Evolutionary conservation across 2,329 filamentous ascomycete species (phyloP), one percentile per base, ranked within the genome.

Genomic region (Macroventuria anomochaeta): DNA sequence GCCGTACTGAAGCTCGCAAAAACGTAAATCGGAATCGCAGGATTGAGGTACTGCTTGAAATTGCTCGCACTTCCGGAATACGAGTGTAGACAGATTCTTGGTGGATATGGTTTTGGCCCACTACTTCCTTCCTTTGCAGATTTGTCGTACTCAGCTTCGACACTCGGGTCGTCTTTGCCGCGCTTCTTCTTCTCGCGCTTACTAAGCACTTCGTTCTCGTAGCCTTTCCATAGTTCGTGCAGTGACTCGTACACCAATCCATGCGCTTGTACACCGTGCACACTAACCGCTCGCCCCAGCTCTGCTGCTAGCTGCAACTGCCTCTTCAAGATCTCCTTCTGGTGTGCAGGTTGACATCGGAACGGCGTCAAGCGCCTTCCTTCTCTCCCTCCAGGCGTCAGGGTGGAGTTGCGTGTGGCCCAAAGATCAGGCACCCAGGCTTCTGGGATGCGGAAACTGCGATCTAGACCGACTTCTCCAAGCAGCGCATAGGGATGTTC

Each of bases 11-110:
- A 96, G 1, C 92, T 96, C 65, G 96, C 93, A 75, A 87, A 99
- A 17, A 97, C 82, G 13, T 85, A 81, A 0, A 87, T 85, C 0
- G 93, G 93, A 7, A 95, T 85, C 1, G 83, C 80, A 1, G 85
- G 84, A 59, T 89, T 82, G 40, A 91, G 77, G 67, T 96, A 97
- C 72, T 92, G 91, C 60, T 84, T 87, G 31, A 97, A 77, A 26
- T 88, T 83, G 51, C 95, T 87, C 10, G 85, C 80, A 5, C 88
- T 83, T 0, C 91, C 93, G 40, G 90, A 96, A 75, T 92, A 99
- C 0, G 93, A 97, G 75, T 99, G 95, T 54, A 99, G 84, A 69
- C 95, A 99, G 70, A 97, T 88, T 7, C 93, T 81, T 0, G 93
- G 92, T 3, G 95, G 93, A 63, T 88, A 97, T 0, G 89, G 88